Conservation (phyloP, 495 filamentous ascomycete genomes). For the Pseudoneurospora amorphoporcata region DNA sequence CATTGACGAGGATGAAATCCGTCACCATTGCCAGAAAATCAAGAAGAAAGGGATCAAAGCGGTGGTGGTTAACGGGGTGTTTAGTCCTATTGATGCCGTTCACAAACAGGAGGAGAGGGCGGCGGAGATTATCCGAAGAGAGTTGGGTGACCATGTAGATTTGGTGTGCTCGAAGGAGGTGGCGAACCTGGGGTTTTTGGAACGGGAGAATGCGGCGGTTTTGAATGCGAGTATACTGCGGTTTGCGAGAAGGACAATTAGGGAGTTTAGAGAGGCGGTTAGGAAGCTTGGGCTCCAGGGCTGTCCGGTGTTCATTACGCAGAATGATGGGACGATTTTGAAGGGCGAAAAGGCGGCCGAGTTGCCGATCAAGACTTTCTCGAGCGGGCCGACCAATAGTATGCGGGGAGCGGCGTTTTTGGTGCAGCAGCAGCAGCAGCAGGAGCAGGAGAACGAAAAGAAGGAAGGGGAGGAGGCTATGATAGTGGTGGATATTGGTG, state of each 20-base stretch:
- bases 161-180: slow-evolving; percentile 41
- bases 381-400: slow-evolving; percentile 45
- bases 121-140: slow-evolving; percentile 19
- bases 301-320: slow-evolving; percentile 41
- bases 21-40: slow-evolving; percentile 30
- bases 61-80: slow-evolving; percentile 49
- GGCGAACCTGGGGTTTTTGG: slow-evolving; percentile 41
- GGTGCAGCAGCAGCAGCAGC: slow-evolving; percentile 7
- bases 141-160: slow-evolving; percentile 20
- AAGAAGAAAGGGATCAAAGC: slow-evolving; percentile 33
- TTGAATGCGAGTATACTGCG: slow-evolving; percentile 44
- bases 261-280: slow-evolving; percentile 36
- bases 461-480: slow-evolving; percentile 14
- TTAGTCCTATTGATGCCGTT: slow-evolving; percentile 44
- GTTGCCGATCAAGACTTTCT: slow-evolving; percentile 45
- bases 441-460: slow-evolving; percentile 6
- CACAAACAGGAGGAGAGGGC: slow-evolving; percentile 40
- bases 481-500: slow-evolving; percentile 41
- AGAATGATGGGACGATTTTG: slow-evolving; percentile 47
- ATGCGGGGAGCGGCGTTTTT: slow-evolving; percentile 48
- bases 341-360: slow-evolving; percentile 35
- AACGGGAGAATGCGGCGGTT: slow-evolving; percentile 47
- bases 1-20: slow-evolving; percentile 37
- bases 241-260: slow-evolving; percentile 41
- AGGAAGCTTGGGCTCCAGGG: slow-evolving; percentile 35